Evolutionary conservation across 2,329 filamentous ascomycete species (phyloP).

Genomic region (Sclerotinia borealis): DNA sequence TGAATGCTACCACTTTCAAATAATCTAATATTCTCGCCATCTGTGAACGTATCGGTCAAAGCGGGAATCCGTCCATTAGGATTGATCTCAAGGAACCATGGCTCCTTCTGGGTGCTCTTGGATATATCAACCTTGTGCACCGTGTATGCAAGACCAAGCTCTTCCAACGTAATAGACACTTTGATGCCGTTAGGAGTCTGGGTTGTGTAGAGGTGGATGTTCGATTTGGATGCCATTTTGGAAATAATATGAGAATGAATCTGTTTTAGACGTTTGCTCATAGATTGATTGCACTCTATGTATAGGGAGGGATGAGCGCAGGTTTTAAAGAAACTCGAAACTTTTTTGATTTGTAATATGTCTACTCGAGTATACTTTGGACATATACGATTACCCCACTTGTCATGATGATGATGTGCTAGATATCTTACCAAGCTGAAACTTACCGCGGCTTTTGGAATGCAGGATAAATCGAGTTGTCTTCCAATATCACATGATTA

Average conservation of each 20-base stretch:
- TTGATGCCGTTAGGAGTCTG: slow-evolving; percentile 89
- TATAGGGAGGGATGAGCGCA: neutral
- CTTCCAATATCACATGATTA: neutral
- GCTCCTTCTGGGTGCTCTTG: slow-evolving; percentile 75
- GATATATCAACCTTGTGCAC: slow-evolving; percentile 63
- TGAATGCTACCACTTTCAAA: slow-evolving; percentile 83
- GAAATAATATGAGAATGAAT: slow-evolving; percentile 20
- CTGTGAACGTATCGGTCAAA: slow-evolving; percentile 69
- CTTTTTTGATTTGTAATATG: slow-evolving; percentile 6
- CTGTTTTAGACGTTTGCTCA: slow-evolving; percentile 22
- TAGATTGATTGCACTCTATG: no score
- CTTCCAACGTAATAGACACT: slow-evolving; percentile 78
- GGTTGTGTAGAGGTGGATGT: slow-evolving; percentile 47
- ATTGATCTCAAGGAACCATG: slow-evolving; percentile 87
- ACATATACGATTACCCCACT: no score
- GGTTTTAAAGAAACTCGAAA: neutral
- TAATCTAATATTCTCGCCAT: slow-evolving; percentile 66
- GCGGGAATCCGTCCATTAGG: slow-evolving; percentile 90
- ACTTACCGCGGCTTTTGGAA: neutral
- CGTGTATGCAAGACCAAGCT: slow-evolving; percentile 78
- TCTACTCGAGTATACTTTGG: neutral
- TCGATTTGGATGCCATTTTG: slow-evolving; percentile 38
- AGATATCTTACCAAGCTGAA: neutral
- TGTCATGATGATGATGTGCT: no score
- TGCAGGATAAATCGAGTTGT: no score